Base-by-base conservation (phyloP, 2,329 filamentous ascomycete genomes). In the Orbilia brochopaga region DNA sequence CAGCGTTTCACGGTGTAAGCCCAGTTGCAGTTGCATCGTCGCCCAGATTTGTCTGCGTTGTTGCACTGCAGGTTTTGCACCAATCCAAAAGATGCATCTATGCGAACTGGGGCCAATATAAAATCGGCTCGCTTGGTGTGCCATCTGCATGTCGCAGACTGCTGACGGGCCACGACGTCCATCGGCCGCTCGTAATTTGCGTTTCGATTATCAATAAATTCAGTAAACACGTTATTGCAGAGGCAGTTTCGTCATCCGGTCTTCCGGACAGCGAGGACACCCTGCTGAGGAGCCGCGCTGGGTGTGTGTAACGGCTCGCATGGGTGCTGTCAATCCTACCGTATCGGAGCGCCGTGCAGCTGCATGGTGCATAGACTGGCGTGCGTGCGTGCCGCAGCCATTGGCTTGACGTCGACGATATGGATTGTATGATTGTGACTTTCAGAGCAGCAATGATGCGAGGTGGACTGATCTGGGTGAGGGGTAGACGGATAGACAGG, bases 301-400 rank as follows among this genome's bases (percentile, higher is more conserved):
- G 53, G 51, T 69, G 53, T 63, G 58, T 63, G 58, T 50, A 63
- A 63, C 66, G 48, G 66, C 54, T 70, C 58, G 55, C 66, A 64
- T 60, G 52, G 65, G 35, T 55, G 27, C 48, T 70, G 66, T 51
- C 37, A 53, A 70, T 70, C 59, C 24, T 64, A 21, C 58, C 58
- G 44, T 42, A 69, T 63, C 58, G 65, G 53, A 64, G 63, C 58
- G 30, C 40, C 17, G 23, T 63, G 37, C 51, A 44, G 21, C 37
- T 42, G 37, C 37, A 42, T 42, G 37, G 3, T 32, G 27, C 27
- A 32, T 32, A 8, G 27, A 32, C n/a, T n/a, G n/a, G n/a, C 27
- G 8, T 32, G 27, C 27, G 27, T 32, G 27, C 27, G 27, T 32
- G 27, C 27, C 4, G 27, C 27, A 8, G 27, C 27, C 27, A 32